Conservation (phyloP, 176 grass and related monocot species). For the Triticum urartu region DNA sequence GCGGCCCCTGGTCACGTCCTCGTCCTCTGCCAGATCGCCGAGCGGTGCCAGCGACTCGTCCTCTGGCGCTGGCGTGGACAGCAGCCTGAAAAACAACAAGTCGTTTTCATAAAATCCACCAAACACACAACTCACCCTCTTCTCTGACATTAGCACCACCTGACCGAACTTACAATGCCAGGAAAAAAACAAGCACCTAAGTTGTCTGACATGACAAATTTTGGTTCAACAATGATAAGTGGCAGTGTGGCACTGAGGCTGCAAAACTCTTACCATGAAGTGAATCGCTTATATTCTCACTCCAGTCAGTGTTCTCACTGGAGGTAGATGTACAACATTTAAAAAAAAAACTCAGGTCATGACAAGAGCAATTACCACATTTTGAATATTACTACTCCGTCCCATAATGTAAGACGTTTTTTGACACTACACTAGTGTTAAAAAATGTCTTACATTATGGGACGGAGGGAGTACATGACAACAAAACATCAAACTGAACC, state of each 20-base stretch:
- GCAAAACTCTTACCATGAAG: neutral
- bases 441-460: too few species aligned
- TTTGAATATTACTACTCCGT: neutral
- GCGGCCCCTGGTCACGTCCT: conserved; percentile 15
- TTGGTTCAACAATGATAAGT: neutral
- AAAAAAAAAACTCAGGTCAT: neutral
- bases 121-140: neutral
- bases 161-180: neutral
- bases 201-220: neutral
- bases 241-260: neutral
- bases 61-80: neutral
- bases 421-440: too few species aligned
- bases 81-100: conserved; percentile 20
- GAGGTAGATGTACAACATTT: neutral
- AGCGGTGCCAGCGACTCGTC: neutral
- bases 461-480: neutral
- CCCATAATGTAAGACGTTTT: too few species aligned
- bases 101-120: neutral
- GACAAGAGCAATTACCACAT: neutral
- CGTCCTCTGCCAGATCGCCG: conserved; percentile 21
- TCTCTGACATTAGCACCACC: neutral
- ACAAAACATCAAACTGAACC: neutral
- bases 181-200: neutral
- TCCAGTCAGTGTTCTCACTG: neutral
- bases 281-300: neutral